These are phyloP conservation scores for Peterozyma toletana DNA, from an alignment of 805 yeast species.

Conservation along the genomic window DNA sequence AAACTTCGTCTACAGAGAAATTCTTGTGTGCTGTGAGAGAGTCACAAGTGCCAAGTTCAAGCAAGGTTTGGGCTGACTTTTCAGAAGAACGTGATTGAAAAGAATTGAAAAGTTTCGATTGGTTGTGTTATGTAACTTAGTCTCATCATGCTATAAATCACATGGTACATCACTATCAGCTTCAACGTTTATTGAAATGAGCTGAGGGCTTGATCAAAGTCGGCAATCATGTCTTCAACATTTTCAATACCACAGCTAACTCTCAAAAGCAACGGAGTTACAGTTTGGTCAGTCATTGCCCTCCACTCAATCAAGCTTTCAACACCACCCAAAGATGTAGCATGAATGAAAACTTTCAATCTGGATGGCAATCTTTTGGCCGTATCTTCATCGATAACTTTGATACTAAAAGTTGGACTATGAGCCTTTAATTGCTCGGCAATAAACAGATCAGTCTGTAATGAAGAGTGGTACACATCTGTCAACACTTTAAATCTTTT, in stretches of 20 bases:
- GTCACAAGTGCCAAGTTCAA: no score
- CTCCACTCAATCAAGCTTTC: slow-evolving; percentile 93
- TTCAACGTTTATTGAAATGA: not conserved
- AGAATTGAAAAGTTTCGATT: no score
- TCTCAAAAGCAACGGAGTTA: slow-evolving; percentile 54
- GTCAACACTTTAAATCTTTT: slow-evolving; percentile 39
- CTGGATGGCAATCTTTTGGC: slow-evolving; percentile 62
- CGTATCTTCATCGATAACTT: slow-evolving; percentile 35
- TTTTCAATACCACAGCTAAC: slow-evolving; percentile 79
- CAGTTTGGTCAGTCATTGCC: slow-evolving; percentile 57
- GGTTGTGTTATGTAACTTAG: no score
- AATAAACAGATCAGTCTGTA: slow-evolving; percentile 67
- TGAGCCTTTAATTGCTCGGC: slow-evolving; percentile 57
- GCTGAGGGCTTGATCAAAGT: slow-evolving; percentile 27
- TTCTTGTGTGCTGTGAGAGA: no score
- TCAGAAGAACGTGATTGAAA: no score
- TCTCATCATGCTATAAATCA: no score
- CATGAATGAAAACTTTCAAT: slow-evolving; percentile 73
- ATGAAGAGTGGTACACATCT: slow-evolving; percentile 61
- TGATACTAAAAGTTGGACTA: slow-evolving; percentile 72
- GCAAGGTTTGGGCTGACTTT: no score
- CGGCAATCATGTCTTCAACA: slow-evolving; percentile 67
- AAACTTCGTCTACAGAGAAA: no score
- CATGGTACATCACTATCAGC: no score
- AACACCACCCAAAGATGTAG: slow-evolving; percentile 89